phyloP scores from a whole-genome alignment of 257 asterid genomes.

The Coffea eugenioides region DNA sequence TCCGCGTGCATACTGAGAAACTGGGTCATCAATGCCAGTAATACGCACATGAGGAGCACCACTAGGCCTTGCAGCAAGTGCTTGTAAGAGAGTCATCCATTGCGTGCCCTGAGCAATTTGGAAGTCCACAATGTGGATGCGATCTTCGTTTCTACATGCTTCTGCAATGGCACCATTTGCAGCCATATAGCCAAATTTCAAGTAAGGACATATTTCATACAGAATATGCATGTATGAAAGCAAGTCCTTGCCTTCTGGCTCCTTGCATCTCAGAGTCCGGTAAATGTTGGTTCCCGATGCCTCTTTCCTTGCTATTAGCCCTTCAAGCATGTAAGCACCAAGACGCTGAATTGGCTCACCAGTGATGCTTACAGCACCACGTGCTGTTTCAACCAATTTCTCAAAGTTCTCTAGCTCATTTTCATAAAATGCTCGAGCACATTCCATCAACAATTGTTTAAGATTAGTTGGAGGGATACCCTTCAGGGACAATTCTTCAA shows the following conservation, averaged over 20 bases:
- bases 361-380: constrained; percentile 58
- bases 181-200: constrained; percentile 93
- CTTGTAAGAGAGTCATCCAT: constrained; percentile 89
- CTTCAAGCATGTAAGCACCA: constrained; percentile 91
- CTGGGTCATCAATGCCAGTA: constrained; percentile 91
- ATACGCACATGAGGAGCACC: constrained; percentile 89
- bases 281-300: constrained; percentile 79
- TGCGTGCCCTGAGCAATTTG: constrained; percentile 95
- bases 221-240: constrained; percentile 82
- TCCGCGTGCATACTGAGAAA: constrained; percentile 77
- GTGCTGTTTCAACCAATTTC: constrained; percentile 44
- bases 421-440: constrained; percentile 75
- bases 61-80: constrained; percentile 87
- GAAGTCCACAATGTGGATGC: constrained; percentile 82
- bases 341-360: constrained; percentile 96
- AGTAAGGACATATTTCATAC: constrained; percentile 84
- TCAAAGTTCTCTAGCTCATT: constrained; percentile 49
- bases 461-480: constrained; percentile 55
- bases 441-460: constrained; percentile 57
- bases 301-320: constrained; percentile 75
- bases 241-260: constrained; percentile 68
- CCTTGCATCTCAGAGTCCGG: constrained; percentile 66
- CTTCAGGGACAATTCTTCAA: constrained; percentile 29
- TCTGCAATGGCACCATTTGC: constrained; percentile 97
- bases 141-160: constrained; percentile 73